Base-by-base conservation (phyloP, 2,329 filamentous ascomycete genomes). In the Aspergillus pseudonomiae region DNA sequence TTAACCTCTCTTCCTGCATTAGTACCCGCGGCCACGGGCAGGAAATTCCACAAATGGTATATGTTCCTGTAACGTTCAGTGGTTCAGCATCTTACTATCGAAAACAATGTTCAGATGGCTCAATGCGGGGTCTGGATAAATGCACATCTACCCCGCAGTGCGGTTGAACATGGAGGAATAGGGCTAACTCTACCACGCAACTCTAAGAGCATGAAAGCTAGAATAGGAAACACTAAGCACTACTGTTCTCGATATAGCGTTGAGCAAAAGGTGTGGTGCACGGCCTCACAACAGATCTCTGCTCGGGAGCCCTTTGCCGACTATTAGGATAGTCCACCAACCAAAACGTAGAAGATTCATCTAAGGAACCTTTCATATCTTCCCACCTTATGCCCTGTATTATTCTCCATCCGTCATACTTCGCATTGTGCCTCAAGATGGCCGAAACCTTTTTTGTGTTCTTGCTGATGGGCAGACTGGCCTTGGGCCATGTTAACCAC, bases 161-260 rank as follows among this genome's bases (percentile, higher is more conserved):
- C 3, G 1, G 19, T 5, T 41, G 0, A 2, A 41, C 36, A 41
- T 19, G 3, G 34, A 6, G 34, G 12, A 0, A 41, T 41, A 41
- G 39, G 19, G 39, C 19, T 41, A 16, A 41, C 39, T 10, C 2
- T 9, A n/a, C 0, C 19, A 41, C 6, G 39, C 16, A 41, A 4
- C 2, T 4, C 7, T n/a, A n/a, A 41, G 39, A n/a, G 19, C 6
- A n/a, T n/a, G 19, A 0, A 10, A 41, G 7, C 16, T 1, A n/a
- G 39, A 41, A 10, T 41, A 41, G 39, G 39, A n/a, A 19, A 41
- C 0, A 0, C 19, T n/a, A 41, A n/a, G 39, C 39, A 41, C 39
- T 4, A 0, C 7, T 10, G 7, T 1, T 41, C 1, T 4, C 16
- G 3, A n/a, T 3, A 2, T 19, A 41, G 19, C 1, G 6, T 41